A percentile compares a stretch with the other conserved stretches of the same genome.
Evolutionary conservation across 306 rosid species (phyloP).

Genomic region (Mucuna pruriens): DNA sequence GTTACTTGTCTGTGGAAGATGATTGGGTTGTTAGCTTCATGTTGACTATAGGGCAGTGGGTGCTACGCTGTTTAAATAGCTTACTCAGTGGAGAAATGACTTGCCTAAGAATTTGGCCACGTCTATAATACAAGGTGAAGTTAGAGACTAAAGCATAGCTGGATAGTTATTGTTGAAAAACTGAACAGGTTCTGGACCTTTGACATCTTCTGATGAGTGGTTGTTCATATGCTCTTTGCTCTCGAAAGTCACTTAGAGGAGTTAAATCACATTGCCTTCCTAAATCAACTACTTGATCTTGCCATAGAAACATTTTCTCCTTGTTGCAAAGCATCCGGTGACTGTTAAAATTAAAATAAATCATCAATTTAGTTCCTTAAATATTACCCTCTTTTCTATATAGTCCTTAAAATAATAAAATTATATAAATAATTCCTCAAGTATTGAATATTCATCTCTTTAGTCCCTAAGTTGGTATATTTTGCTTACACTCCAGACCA

Average conservation of each 20-base stretch:
- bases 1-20: background rate
- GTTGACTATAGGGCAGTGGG: slow-evolving; percentile 3
- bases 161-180: background rate
- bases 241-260: background rate
- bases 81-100: background rate
- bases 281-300: background rate
- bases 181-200: background rate
- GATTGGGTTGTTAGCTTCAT: slow-evolving; percentile 21
- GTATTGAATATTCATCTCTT: too few species aligned
- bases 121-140: background rate
- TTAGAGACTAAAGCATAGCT: background rate
- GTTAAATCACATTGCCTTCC: slow-evolving; percentile 3
- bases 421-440: too few species aligned
- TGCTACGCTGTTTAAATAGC: background rate
- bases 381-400: too few species aligned
- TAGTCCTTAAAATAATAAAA: too few species aligned
- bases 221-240: background rate
- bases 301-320: background rate
- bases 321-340: background rate
- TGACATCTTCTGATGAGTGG: slow-evolving; percentile 7
- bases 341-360: background rate
- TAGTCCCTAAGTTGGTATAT: too few species aligned
- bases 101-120: slow-evolving; percentile 15
- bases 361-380: too few species aligned
- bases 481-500: too few species aligned